These are phyloP conservation scores for Viola odorata DNA, from an alignment of 345 rosid species.

Conservation along the genomic window DNA sequence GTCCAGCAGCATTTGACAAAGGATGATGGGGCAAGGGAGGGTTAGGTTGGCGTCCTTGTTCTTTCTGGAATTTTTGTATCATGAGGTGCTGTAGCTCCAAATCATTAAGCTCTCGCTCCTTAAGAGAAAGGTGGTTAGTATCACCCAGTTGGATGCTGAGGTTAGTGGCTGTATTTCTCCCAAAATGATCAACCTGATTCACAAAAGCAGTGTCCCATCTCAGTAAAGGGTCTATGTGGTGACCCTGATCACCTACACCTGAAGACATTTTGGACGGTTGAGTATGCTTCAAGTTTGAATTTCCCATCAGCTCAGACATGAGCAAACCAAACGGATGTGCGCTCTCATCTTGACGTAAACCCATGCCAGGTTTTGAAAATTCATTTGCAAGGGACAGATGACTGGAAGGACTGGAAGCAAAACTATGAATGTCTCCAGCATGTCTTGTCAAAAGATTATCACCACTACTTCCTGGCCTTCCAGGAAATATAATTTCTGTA, in stretches of 20 bases:
- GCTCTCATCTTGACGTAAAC: constrained; percentile 36
- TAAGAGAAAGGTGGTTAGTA: constrained; percentile 30
- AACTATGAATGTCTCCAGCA: neutral
- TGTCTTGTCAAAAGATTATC: neutral
- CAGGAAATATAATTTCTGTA: neutral
- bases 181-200: neutral
- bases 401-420: constrained; percentile 8
- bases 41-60: too few relatives aligned
- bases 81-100: constrained; percentile 23
- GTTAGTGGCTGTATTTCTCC: constrained; percentile 21
- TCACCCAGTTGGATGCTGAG: constrained; percentile 34
- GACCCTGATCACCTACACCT: neutral
- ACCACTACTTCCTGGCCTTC: neutral
- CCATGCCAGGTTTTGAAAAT: constrained; percentile 21
- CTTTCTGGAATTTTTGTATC: neutral
- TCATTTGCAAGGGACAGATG: constrained; percentile 30
- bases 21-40: constrained; percentile 37
- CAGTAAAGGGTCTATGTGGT: too few relatives aligned
- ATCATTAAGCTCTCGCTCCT: constrained; percentile 39
- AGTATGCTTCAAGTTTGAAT: constrained; percentile 31
- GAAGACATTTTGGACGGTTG: constrained; percentile 33
- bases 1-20: constrained; percentile 36
- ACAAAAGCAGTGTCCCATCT: constrained; percentile 12
- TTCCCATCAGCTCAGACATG: constrained; percentile 56
- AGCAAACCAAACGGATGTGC: constrained; percentile 55